Percentiles rank a stretch among this genome's conserved stretches.
Conservation (phyloP, 2,329 filamentous ascomycete genomes). For the Teratosphaeria destructans region DNA sequence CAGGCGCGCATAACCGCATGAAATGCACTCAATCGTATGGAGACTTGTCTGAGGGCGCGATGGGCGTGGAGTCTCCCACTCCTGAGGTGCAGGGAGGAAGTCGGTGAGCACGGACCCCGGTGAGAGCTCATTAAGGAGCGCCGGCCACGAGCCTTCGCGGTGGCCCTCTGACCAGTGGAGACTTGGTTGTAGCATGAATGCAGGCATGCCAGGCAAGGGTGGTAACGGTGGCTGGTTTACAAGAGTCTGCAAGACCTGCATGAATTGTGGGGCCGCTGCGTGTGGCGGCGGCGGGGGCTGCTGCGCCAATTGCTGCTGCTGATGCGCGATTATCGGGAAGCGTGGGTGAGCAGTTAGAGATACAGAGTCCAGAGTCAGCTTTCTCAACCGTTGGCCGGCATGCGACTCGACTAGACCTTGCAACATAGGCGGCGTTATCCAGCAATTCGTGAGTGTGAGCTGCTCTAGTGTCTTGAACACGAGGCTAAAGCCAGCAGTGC, state of each 20-base stretch:
- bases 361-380: conserved; percentile 52
- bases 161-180: background rate
- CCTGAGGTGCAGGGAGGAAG: conserved; percentile 26
- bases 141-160: conserved; percentile 40
- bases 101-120: conserved; percentile 36
- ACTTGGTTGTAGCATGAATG: background rate
- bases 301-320: conserved; percentile 1
- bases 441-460: conserved; percentile 58
- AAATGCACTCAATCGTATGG: conserved; percentile 42
- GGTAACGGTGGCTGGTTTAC: background rate
- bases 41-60: conserved; percentile 24
- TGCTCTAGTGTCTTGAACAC: conserved; percentile 47
- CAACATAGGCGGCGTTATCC: conserved; percentile 51
- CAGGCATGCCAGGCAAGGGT: background rate
- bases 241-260: background rate
- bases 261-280: background rate
- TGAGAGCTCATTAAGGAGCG: conserved; percentile 40
- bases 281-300: background rate
- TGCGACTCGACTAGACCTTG: conserved; percentile 42
- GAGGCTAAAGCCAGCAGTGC: conserved; percentile 6
- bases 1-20: conserved; percentile 51
- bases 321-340: conserved; percentile 6
- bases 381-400: conserved; percentile 38
- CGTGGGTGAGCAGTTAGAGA: conserved; percentile 46
- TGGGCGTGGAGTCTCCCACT: conserved; percentile 18